Evolutionary conservation across 1,284 basidiomycete genomes (phyloP).

Genomic region (Limonomyces culmigenus): DNA sequence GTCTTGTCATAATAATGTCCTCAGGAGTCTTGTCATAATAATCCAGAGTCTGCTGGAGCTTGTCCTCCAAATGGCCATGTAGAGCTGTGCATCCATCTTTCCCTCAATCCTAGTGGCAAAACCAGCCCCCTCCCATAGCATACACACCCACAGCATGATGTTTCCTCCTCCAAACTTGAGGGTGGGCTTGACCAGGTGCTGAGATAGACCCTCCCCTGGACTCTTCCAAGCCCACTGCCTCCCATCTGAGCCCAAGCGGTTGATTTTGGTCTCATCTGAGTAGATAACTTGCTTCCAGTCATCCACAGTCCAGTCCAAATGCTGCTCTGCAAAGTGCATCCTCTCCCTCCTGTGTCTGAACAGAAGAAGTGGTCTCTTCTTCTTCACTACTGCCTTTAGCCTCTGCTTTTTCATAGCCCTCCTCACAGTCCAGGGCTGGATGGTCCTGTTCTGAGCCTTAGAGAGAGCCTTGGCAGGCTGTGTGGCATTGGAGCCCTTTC

Average conservation of each 20-base stretch:
- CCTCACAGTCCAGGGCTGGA: too few relatives aligned
- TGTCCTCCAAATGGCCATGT: too few relatives aligned
- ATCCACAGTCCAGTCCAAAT: slow-evolving; percentile 13
- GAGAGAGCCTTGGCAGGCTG: too few relatives aligned
- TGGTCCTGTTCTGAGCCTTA: too few relatives aligned
- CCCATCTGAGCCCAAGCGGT: slow-evolving; percentile 17
- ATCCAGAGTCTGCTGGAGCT: slow-evolving; percentile 15
- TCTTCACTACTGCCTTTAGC: too few relatives aligned
- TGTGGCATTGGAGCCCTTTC: too few relatives aligned
- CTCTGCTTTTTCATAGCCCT: too few relatives aligned
- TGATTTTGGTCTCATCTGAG: slow-evolving; percentile 18
- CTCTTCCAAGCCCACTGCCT: slow-evolving; percentile 7
- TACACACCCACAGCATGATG: slow-evolving; percentile 19
- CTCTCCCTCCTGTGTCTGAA: too few relatives aligned
- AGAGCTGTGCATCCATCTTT: slow-evolving; percentile 16
- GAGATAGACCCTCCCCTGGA: slow-evolving; percentile 9
- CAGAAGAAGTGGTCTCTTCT: too few relatives aligned
- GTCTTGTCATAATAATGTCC: slow-evolving; percentile 10
- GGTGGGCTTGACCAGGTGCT: slow-evolving; percentile 7
- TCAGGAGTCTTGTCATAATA: slow-evolving; percentile 14
- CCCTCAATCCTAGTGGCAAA: slow-evolving; percentile 9
- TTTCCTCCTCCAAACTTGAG: slow-evolving; percentile 16
- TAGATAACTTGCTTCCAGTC: slow-evolving; percentile 15
- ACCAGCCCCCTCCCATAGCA: slow-evolving; percentile 13
- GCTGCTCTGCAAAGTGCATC: too few relatives aligned